These are phyloP conservation scores for Rhizophagus clarus DNA, from an alignment of 192 early-diverging fungal species.

Conservation along the genomic window DNA sequence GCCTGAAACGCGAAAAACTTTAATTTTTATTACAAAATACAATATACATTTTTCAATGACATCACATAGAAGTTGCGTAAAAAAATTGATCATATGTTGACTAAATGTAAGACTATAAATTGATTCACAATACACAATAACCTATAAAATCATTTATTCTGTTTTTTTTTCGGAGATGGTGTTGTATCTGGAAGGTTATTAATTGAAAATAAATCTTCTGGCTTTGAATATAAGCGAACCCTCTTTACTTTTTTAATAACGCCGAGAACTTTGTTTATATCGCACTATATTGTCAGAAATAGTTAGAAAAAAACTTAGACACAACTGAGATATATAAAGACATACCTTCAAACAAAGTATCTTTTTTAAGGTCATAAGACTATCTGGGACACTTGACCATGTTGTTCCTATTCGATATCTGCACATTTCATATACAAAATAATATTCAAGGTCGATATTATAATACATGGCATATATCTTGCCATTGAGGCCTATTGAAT, in stretches of 20 bases:
- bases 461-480: slow-evolving; percentile 14
- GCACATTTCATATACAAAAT: slow-evolving; percentile 10
- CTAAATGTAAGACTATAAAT: too few relatives aligned
- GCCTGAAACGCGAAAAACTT: too few relatives aligned
- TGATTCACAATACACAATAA: too few relatives aligned
- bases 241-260: slow-evolving; percentile 3
- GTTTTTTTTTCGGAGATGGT: slow-evolving; percentile 18
- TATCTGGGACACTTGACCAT: slow-evolving; percentile 13
- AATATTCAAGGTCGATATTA: slow-evolving; percentile 7
- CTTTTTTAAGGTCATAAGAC: slow-evolving; percentile 9
- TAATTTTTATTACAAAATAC: too few relatives aligned
- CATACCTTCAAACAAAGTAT: slow-evolving; percentile 10
- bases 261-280: slow-evolving; percentile 3
- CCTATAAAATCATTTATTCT: too few relatives aligned
- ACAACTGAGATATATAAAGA: slow-evolving; percentile 9
- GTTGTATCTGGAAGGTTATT: slow-evolving; percentile 22
- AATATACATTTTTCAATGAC: too few relatives aligned
- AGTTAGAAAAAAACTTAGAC: background rate
- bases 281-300: background rate
- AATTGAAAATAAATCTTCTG: slow-evolving; percentile 19
- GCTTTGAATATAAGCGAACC: background rate
- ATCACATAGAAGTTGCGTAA: too few relatives aligned
- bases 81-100: too few relatives aligned
- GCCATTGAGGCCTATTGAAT: too few relatives aligned
- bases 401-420: slow-evolving; percentile 24